Evolutionary conservation across 2,329 filamentous ascomycete genomes (phyloP), one percentile per base, ranked within the genome.

Genomic region (Colletotrichum limetticola): DNA sequence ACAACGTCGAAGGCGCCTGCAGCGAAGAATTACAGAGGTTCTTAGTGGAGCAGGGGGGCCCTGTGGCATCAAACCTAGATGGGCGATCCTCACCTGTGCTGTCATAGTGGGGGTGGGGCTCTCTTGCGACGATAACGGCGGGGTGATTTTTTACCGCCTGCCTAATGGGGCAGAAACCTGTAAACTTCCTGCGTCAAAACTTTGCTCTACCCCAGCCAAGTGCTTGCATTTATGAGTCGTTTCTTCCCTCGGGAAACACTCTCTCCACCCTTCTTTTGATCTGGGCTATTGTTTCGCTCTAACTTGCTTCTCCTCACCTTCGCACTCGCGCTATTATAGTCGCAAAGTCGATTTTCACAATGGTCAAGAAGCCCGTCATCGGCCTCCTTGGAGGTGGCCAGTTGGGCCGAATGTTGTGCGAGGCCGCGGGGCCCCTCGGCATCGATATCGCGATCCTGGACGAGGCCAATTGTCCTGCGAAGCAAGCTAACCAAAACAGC

Each of bases 351-450:
- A 58, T 30, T 37, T 53, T 61, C 60, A 78, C 52, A 66, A 81
- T 81, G 79, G 74, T 75, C 42, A 79, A 76, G 65, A 75, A 78
- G 49, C 83, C 85, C n/a, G 82, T 86, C 55, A 85, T 90, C 68
- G 88, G 88, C 68, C 82, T 90, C 66, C 81, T 90, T 1, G 88
- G 88, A 74, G 88, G 88, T 64, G 94, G 94, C 78, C 94, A 95
- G 85, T 89, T 99, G 53, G 97, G 96, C 74, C 94, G 94, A 76
- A 98, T 98, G 97, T 90, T 98, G 24, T 93, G 94, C 76, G 95
- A 98, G 85, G 92, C 93, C n/a, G 95, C 95, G 42, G 85, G 84
- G 2, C 88, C 85, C 3, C 89, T 97, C 71, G 95, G 94, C 78
- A 91, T 97, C 76, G 89, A 93, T 76, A 89, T 97, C 76, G 94